Percentiles rank a stretch among this genome's conserved stretches.
These are phyloP conservation scores for Papiliotrema terrestris DNA, from an alignment of 1,284 basidiomycete genomes.

Conservation along the genomic window DNA sequence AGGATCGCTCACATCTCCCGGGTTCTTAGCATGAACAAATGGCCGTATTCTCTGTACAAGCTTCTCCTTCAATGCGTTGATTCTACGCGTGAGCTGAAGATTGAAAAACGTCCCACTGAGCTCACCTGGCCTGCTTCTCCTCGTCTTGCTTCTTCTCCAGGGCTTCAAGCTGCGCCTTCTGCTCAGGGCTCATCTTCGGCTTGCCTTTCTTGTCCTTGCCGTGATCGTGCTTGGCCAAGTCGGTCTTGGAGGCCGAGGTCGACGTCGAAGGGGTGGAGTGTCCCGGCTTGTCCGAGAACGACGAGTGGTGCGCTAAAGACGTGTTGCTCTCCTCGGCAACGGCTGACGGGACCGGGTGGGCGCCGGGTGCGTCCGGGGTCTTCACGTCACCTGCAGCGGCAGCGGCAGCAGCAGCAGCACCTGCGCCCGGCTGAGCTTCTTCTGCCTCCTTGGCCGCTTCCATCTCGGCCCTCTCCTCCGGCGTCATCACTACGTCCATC, in stretches of 20 bases:
- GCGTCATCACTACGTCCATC: constrained; percentile 58
- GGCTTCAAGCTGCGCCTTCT: constrained; percentile 73
- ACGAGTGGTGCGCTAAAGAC: constrained; percentile 33
- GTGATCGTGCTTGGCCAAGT: constrained; percentile 15
- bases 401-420: constrained; percentile 28
- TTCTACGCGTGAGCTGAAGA: constrained; percentile 22
- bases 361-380: constrained; percentile 11
- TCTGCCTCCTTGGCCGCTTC: constrained; percentile 55
- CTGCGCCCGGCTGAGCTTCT: constrained; percentile 42
- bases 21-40: constrained; percentile 81
- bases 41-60: constrained; percentile 78
- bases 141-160: constrained; percentile 74
- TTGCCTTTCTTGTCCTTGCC: constrained; percentile 55
- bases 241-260: constrained; percentile 9
- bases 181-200: constrained; percentile 71
- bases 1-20: constrained; percentile 78
- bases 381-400: constrained; percentile 21
- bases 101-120: neutral
- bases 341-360: constrained; percentile 15
- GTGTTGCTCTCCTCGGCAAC: constrained; percentile 12
- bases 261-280: constrained; percentile 15
- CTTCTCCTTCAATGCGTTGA: constrained; percentile 69
- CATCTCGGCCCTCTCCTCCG: constrained; percentile 86
- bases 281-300: constrained; percentile 25
- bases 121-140: constrained; percentile 67